Base-by-base conservation (phyloP, 2,329 filamentous ascomycete genomes). In the Pseudopithomyces chartarum region DNA sequence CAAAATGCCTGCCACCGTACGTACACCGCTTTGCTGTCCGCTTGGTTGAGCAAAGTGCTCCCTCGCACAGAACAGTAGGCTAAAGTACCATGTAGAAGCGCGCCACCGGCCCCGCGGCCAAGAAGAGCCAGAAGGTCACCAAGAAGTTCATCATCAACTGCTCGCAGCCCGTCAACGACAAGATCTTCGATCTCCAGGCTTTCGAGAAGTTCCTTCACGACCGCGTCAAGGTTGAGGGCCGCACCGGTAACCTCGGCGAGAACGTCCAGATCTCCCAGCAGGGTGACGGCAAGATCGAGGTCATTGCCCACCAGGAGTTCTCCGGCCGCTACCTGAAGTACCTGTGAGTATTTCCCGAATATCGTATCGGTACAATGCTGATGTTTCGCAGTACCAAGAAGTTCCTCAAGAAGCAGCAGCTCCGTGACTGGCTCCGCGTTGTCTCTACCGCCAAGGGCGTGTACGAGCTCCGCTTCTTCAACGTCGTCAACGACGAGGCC, bases 371-470 rank as follows among this genome's bases (percentile, higher is more conserved):
- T 70, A 36, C 40, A n/a, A 38, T 13, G 60, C 69, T 48, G 10
- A 48, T 23, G 32, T 6, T 10, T 6, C 7, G 32, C 22, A 96
- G 92, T 80, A 99, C 95, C 81, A 99, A 99, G 92, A 99, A 99
- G 88, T 99, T 97, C 90, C 90, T 99, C 83, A 99, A 99, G 92
- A 99, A 99, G 91, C 92, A 97, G 87, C 94, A 98, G 88, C 91
- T 99, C 80, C 92, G 95, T 85, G 95, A 99, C 87, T 99, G 95
- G 95, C 91, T 99, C 78, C 93, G 95, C 76, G 94, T 99, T 74
- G 95, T 99, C 78, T 96, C 92, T 73, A 98, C 94, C 80, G 92
- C 90, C 81, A 94, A 94, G 85, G 94, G 95, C 79, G 93, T 97
- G 69, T 99, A 99, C 86, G 93, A 97, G 87, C 90, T 99, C 83